These are phyloP conservation scores for Yamadazyma friedrichii DNA, from an alignment of 1,139 yeast species.

Conservation along the genomic window DNA sequence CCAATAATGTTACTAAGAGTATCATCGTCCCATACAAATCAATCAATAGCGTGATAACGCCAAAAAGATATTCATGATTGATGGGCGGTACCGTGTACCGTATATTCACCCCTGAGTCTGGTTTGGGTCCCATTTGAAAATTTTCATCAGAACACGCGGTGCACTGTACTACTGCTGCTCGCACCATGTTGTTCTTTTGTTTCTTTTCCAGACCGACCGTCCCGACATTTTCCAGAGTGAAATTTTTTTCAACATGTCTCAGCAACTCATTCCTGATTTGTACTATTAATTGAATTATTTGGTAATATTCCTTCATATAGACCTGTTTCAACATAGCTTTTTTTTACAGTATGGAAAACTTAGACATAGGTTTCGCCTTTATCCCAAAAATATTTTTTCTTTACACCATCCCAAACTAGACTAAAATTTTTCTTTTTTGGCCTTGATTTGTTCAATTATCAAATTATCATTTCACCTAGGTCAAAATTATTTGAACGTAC, in stretches of 20 bases:
- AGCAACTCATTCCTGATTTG: conserved; percentile 5
- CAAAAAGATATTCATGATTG: too few species aligned
- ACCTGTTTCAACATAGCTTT: conserved; percentile 2
- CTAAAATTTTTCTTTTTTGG: conserved; percentile 3
- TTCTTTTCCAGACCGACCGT: background rate
- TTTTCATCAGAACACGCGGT: too few species aligned
- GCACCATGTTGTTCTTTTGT: background rate
- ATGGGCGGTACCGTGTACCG: too few species aligned
- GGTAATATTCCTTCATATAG: conserved; percentile 2
- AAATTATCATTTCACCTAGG: too few species aligned
- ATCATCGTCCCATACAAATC: too few species aligned
- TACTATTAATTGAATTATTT: conserved; percentile 1
- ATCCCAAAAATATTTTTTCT: conserved; percentile 1
- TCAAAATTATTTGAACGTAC: too few species aligned
- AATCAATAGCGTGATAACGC: too few species aligned
- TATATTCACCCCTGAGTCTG: too few species aligned
- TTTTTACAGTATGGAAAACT: background rate
- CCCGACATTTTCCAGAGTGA: conserved; percentile 3
- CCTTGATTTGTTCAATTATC: too few species aligned
- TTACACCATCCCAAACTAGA: conserved; percentile 2
- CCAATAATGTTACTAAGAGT: too few species aligned
- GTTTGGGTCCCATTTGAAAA: too few species aligned
- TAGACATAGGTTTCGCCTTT: conserved; percentile 4
- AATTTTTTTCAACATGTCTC: conserved; percentile 2
- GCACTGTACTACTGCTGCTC: too few species aligned